Evolutionary conservation across 306 rosid species (phyloP), one percentile per base, ranked within the genome.

Genomic region (Mucuna pruriens): DNA sequence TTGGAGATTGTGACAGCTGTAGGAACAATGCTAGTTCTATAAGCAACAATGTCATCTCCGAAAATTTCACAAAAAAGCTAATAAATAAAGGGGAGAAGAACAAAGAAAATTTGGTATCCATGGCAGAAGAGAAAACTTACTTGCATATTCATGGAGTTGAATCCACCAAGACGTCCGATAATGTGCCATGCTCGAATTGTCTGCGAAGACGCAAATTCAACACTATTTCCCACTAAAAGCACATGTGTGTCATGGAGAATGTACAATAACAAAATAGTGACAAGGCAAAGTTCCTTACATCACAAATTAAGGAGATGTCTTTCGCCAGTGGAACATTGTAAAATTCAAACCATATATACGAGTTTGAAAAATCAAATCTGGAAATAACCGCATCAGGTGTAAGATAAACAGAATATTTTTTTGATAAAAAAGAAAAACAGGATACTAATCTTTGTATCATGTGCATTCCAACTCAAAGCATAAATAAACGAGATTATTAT

Each of bases 81-180:
- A 65, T 9, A 5, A 36, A 33, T 22, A 9, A 80, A 58, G 15
- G 13, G 19, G 16, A 45, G 11, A 74, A 34, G 29, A 55, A 46
- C 26, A 25, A 25, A 51, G 49, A 29, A 11, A 46, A 39, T 22
- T 55, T 13, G 45, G 54, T 16, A 8, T 29, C 48, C 26, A 44
- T 11, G 16, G 75, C 0, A 31, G 55, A 83, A 62, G 70, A 72
- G 57, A 49, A 81, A 79, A 36, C 81, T 80, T 84, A 92, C 98
- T 83, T 95, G 97, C 97, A 95, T 95, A 81, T 95, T 93, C 97
- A 91, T 88, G 73, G 99, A 83, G 88, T 95, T 92, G 89, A 95
- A 91, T 85, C 97, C 99, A 33, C 99, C 97, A 65, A 95, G 92
- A 38, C 97, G 97, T 60, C 94, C 97, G 38, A 95, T 36, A 40